Percentiles rank a stretch among this genome's conserved stretches.
These are phyloP conservation scores for Pythium scleroteichum DNA, from an alignment of 352 stramenopile species.

Conservation along the genomic window DNA sequence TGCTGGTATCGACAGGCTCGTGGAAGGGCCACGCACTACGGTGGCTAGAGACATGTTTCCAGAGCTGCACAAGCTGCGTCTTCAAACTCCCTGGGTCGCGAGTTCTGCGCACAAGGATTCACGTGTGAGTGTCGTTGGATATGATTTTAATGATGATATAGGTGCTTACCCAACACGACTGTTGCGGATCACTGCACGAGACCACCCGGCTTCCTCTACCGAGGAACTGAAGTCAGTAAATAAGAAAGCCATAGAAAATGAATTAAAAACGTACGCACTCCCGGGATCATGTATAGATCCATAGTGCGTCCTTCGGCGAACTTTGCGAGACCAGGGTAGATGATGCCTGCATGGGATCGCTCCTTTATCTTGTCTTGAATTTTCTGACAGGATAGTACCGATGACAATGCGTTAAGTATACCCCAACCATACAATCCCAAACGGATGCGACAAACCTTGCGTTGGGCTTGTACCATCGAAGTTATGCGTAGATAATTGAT, in stretches of 20 bases:
- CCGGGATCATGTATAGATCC: conserved; percentile 87
- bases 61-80: conserved; percentile 82
- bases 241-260: too few species aligned
- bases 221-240: too few species aligned
- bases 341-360: conserved; percentile 64
- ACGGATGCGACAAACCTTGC: conserved; percentile 68
- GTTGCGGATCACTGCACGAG: conserved; percentile 82
- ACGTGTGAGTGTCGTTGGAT: neutral
- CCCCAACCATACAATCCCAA: too few species aligned
- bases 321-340: conserved; percentile 69
- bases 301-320: conserved; percentile 83
- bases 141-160: too few species aligned
- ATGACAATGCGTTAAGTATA: neutral
- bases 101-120: conserved; percentile 33
- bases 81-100: conserved; percentile 82
- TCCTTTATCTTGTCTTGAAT: conserved; percentile 86
- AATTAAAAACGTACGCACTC: conserved; percentile 86
- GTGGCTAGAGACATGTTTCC: conserved; percentile 92
- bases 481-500: conserved; percentile 97
- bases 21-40: conserved; percentile 97
- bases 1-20: conserved; percentile 94
- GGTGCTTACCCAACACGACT: conserved; percentile 74
- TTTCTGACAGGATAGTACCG: conserved; percentile 36
- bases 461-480: conserved; percentile 94
- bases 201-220: conserved; percentile 85